Base-by-base conservation (phyloP, 495 filamentous ascomycete genomes). In the Schizothecium vesticola region DNA sequence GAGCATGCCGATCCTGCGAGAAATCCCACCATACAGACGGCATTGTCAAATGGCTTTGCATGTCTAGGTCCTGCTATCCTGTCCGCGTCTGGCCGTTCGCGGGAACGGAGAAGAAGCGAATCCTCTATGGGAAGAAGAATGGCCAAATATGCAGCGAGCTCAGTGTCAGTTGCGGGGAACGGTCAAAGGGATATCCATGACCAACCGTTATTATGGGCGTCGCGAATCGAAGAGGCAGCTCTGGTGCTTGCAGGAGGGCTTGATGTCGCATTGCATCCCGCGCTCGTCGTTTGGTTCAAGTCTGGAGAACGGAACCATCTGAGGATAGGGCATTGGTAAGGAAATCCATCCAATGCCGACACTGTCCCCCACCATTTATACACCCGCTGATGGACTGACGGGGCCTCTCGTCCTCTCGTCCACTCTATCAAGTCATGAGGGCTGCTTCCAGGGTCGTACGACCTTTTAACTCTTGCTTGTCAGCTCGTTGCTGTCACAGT, bases 201-300 rank as follows among this genome's bases (percentile, higher is more conserved):
- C 65, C 26, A 51, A 51, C 21, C 12, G 19, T 4, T 43, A 21
- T 4, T 43, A 21, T 21, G 22, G 33, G 29, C 28, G 21, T 43
- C 43, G 28, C 65, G 65, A 66, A 66, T 66, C 65, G 57, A 58
- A 66, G 65, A 66, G 22, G 36, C 56, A 51, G 26, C 65, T 61
- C 65, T 26, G 26, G 28, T 36, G 57, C 26, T 58, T 66, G 57
- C 56, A 57, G 31, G 11, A 13, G 31, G 28, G 43, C 56, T 28
- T 7, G 65, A 65, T 19, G 65, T 66, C 65, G 57, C 65, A 66
- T 29, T 51, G 57, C 65, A 43, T 60, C 65, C 65, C 65, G 60
- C 65, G 26, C 29, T 56, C 43, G 16, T 51, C 43, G 43, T 51
- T 51, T 59, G 29, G 56, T 43, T 55, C 43, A 33, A 33, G 29